Conservation (phyloP, 1,284 basidiomycete genomes). For the Trametes polyzona region DNA sequence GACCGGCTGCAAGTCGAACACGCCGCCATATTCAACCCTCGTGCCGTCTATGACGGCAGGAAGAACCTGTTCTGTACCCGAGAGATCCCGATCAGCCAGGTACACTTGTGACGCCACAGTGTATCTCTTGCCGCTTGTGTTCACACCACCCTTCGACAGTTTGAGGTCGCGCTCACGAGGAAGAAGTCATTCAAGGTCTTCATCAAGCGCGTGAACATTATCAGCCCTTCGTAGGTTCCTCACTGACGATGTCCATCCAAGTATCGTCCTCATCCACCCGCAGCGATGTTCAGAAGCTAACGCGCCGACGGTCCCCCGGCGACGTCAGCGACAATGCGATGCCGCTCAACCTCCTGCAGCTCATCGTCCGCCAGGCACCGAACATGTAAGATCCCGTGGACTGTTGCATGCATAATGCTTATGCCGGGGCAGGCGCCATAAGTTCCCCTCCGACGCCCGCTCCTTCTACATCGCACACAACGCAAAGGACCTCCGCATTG, state of each 20-base stretch:
- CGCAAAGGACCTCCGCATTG: conserved; percentile 4
- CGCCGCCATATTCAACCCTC: conserved; percentile 24
- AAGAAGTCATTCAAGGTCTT: conserved; percentile 9
- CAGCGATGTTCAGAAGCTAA: conserved; percentile 17
- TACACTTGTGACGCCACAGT: no score
- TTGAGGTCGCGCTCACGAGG: conserved; percentile 10
- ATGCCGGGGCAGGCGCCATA: conserved; percentile 30
- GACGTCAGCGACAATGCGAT: conserved; percentile 16
- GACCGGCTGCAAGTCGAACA: conserved; percentile 24
- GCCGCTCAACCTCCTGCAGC: conserved; percentile 30
- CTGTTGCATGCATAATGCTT: no score
- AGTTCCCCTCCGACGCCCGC: conserved; percentile 27
- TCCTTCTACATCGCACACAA: conserved; percentile 16
- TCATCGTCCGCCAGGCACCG: conserved; percentile 31
- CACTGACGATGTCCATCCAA: not conserved
- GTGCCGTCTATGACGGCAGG: conserved; percentile 29
- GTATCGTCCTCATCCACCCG: not conserved
- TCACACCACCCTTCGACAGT: conserved; percentile 4
- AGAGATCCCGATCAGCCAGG: conserved; percentile 12
- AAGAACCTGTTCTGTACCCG: conserved; percentile 26
- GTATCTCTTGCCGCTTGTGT: no score
- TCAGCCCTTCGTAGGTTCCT: conserved; percentile 16
- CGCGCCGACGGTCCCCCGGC: not conserved
- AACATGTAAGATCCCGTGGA: conserved; percentile 32
- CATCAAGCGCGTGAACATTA: conserved; percentile 18